Conservation (phyloP, 2,329 filamentous ascomycete species). For the Purpureocillium lavendulum region DNA sequence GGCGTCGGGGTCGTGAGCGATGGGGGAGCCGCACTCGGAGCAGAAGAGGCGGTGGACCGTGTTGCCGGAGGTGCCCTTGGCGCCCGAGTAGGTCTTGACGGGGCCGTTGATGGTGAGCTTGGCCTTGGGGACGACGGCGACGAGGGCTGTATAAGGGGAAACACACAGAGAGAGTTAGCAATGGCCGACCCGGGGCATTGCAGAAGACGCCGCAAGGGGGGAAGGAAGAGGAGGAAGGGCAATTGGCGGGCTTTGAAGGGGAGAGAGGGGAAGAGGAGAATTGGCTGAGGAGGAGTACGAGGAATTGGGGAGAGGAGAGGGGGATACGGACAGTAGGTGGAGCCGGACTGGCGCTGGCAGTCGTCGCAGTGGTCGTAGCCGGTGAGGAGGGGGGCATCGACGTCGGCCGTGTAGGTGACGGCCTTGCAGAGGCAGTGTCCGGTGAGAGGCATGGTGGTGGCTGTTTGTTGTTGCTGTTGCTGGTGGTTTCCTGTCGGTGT, state of each 20-base stretch:
- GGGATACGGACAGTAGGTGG: constrained; percentile 51
- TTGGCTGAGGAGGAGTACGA: background rate
- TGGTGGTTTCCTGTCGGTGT: background rate
- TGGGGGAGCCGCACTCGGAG: constrained; percentile 59
- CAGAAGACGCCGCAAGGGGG: too few species aligned
- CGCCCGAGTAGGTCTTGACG: constrained; percentile 56
- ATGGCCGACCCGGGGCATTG: too few species aligned
- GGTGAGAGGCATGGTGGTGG: constrained; percentile 48
- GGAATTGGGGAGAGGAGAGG: too few species aligned
- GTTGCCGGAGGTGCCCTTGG: constrained; percentile 51
- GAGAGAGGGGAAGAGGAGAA: background rate
- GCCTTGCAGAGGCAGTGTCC: constrained; percentile 66
- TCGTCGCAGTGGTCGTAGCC: constrained; percentile 67
- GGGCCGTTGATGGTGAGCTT: constrained; percentile 56
- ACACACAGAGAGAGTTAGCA: too few species aligned
- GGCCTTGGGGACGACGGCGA: constrained; percentile 57
- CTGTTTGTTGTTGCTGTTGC: background rate
- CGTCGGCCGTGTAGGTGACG: constrained; percentile 57
- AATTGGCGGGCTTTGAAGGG: too few species aligned
- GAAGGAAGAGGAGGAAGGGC: too few species aligned
- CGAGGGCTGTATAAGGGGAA: too few species aligned
- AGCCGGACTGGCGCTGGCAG: constrained; percentile 62
- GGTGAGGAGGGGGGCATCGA: constrained; percentile 42
- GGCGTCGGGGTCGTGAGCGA: constrained; percentile 63
- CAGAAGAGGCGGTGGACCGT: constrained; percentile 62